phyloP scores from a whole-genome alignment of 228 moss, liverwort and hornwort genomes.

The Sphagnum fallax region DNA sequence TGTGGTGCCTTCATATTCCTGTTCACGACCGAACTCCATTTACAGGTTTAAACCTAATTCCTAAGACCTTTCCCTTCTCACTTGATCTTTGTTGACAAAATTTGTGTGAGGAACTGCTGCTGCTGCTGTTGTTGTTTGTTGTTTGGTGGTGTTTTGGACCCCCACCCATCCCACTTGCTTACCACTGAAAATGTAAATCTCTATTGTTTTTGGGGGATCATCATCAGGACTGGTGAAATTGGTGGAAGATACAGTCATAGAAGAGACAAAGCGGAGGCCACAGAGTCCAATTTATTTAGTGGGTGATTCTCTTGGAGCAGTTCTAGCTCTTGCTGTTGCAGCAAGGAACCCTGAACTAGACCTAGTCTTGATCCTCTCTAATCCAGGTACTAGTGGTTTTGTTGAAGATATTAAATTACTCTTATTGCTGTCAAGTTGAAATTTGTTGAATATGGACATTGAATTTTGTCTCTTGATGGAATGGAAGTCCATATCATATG shows the following conservation, averaged over 20 bases:
- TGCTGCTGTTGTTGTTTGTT: background rate
- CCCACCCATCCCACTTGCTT: background rate
- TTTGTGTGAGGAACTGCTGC: background rate
- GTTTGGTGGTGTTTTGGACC: background rate
- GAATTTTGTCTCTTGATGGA: too few species aligned
- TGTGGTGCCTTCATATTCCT: slow-evolving; percentile 84
- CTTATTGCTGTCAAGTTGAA: too few species aligned
- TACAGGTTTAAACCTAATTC: slow-evolving; percentile 30
- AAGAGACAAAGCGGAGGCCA: slow-evolving; percentile 50
- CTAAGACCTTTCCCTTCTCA: background rate
- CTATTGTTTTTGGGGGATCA: background rate
- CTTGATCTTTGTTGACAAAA: background rate
- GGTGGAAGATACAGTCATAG: slow-evolving; percentile 56
- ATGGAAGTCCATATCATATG: too few species aligned
- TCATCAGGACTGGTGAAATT: slow-evolving; percentile 64
- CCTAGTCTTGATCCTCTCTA: slow-evolving; percentile 63
- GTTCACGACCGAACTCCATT: slow-evolving; percentile 76
- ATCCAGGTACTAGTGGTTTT: slow-evolving; percentile 51
- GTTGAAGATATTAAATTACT: too few species aligned
- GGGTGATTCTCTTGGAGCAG: slow-evolving; percentile 78
- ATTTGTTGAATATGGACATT: too few species aligned
- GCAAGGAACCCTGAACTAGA: slow-evolving; percentile 74
- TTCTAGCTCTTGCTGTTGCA: slow-evolving; percentile 56
- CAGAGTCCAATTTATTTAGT: slow-evolving; percentile 60
- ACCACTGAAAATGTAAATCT: background rate